Evolutionary conservation across 495 filamentous ascomycete species (phyloP), one percentile per base, ranked within the genome.

Genomic region (Beverwykella pulmonaria): DNA sequence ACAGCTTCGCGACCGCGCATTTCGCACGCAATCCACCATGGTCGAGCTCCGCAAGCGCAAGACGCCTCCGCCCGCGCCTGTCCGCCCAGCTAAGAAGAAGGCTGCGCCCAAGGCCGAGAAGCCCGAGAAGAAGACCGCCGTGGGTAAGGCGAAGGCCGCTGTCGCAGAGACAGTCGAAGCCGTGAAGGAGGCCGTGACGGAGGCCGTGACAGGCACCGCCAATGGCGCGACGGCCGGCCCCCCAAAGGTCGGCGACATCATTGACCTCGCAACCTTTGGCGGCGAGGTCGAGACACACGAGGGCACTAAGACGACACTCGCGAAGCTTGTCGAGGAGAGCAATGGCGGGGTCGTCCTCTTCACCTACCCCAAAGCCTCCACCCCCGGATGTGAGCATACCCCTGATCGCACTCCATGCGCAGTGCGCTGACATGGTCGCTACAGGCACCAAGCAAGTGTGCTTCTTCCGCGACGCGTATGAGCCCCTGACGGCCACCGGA

Each of bases 351-450:
- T 98, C 23, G 90, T 96, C 17, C 76, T 98, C 30, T 98, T 98
- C 76, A 96, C 92, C 34, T 98, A 97, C 74, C 94, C 94, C 30
- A 96, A 90, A 81, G 94, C 94, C 63, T 93, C 90, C 12, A 98
- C 94, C 27, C 90, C 90, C 27, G 94, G 95, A 61, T 98, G 94
- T 97, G 88, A 85, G 92, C 85, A 59, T 50, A 52, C 46, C 68
- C 44, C 32, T 44, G 25, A 30, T 57, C 15, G 22, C 52, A 20
- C n/a, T 34, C 1, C 48, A 39, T n/a, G 44, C n/a, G 32, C 30
- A 26, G 25, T 20, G 22, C 53, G 26, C 59, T 67, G 19, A 65
- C 32, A 25, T 14, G 4, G 26, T 20, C 27, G 12, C n/a, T n/a
- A 23, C 63, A 96, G 92, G 92, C 81, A 98, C 92, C 44, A 91